These are phyloP conservation scores for Plicaturopsis crispa DNA, from an alignment of 768 basidiomycete genomes.

Conservation along the genomic window DNA sequence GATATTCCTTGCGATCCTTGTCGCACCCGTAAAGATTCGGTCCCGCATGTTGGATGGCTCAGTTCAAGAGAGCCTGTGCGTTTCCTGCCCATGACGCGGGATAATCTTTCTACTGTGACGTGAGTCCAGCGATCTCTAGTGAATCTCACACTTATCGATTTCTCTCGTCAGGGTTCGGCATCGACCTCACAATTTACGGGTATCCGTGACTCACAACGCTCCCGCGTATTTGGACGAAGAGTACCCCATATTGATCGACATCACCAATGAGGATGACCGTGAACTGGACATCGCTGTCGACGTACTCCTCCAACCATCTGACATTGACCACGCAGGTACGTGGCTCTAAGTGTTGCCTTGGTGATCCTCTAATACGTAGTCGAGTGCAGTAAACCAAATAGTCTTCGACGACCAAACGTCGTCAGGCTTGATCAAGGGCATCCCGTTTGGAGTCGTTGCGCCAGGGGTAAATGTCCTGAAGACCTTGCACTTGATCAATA, in stretches of 20 bases:
- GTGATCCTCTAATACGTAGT: background rate
- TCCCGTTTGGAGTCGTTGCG: conserved; percentile 54
- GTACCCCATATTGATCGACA: conserved; percentile 63
- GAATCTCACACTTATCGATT: conserved; percentile 1
- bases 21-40: conserved; percentile 23
- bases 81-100: conserved; percentile 45
- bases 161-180: conserved; percentile 44
- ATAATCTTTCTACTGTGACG: conserved; percentile 38
- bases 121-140: conserved; percentile 23
- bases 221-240: conserved; percentile 80
- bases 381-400: conserved; percentile 48
- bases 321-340: conserved; percentile 66
- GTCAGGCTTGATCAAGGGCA: conserved; percentile 64
- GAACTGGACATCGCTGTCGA: conserved; percentile 65
- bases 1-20: conserved; percentile 49
- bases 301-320: conserved; percentile 73
- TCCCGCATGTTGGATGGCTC: conserved; percentile 41
- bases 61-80: conserved; percentile 42
- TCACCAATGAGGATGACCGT: conserved; percentile 66
- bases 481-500: conserved; percentile 54
- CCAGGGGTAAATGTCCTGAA: conserved; percentile 54
- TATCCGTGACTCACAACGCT: conserved; percentile 48
- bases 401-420: conserved; percentile 57
- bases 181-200: conserved; percentile 48
- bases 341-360: conserved; percentile 3